phyloP scores from a whole-genome alignment of 1,139 yeast genomes.

The Yamadazyma dushanensis region DNA sequence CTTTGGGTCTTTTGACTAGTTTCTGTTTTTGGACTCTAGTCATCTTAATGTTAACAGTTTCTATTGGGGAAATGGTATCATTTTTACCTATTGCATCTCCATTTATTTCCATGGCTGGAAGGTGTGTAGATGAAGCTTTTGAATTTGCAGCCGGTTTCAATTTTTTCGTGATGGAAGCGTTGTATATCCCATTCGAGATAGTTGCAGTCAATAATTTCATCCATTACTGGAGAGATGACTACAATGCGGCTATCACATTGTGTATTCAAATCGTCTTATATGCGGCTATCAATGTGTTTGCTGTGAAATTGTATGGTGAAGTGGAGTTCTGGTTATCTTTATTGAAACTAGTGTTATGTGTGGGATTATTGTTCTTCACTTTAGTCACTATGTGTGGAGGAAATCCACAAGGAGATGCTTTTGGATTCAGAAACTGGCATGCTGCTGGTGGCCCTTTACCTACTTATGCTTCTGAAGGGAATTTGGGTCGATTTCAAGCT shows the following conservation, averaged over 20 bases:
- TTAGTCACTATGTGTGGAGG: slow-evolving; percentile 85
- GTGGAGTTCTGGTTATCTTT: slow-evolving; percentile 78
- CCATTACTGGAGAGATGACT: slow-evolving; percentile 79
- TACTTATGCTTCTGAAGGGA: slow-evolving; percentile 54
- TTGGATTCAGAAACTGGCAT: slow-evolving; percentile 68
- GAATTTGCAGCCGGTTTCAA: slow-evolving; percentile 82
- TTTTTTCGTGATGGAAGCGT: slow-evolving; percentile 74
- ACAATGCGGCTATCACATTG: slow-evolving; percentile 65
- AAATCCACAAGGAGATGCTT: slow-evolving; percentile 64
- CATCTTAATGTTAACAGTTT: slow-evolving; percentile 60
- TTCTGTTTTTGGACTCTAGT: slow-evolving; percentile 50
- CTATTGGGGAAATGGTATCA: slow-evolving; percentile 83
- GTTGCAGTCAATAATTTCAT: slow-evolving; percentile 77
- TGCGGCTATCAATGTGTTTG: slow-evolving; percentile 63
- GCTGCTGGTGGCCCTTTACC: slow-evolving; percentile 51
- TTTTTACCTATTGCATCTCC: slow-evolving; percentile 73
- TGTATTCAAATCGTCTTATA: slow-evolving; percentile 64
- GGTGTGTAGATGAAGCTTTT: slow-evolving; percentile 63
- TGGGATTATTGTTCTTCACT: slow-evolving; percentile 72
- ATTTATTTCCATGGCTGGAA: slow-evolving; percentile 53
- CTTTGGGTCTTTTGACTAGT: slow-evolving; percentile 44
- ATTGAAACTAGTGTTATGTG: slow-evolving; percentile 67
- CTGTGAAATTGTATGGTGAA: slow-evolving; percentile 76
- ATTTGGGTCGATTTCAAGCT: slow-evolving; percentile 68
- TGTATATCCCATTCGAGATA: slow-evolving; percentile 78